A percentile compares a stretch with the other conserved stretches of the same genome.
phyloP scores from a whole-genome alignment of 192 early-diverging fungal species.

The Linnemannia hyalina region DNA sequence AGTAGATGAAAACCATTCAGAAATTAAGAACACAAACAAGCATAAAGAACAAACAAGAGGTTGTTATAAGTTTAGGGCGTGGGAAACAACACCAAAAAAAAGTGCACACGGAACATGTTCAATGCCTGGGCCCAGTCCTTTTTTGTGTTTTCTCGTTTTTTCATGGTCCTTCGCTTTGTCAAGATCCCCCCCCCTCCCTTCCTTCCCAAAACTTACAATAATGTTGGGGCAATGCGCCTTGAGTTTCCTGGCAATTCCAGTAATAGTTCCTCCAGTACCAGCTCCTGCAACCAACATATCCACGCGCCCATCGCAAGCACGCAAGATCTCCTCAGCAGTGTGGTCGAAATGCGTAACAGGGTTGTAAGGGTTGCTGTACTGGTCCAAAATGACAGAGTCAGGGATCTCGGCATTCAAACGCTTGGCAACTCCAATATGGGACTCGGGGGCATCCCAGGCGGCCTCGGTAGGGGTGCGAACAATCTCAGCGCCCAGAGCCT shows the following conservation, averaged over 20 bases:
- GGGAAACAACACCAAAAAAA: not conserved
- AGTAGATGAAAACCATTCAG: not conserved
- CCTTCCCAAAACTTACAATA: conserved; percentile 39
- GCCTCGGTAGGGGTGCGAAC: conserved; percentile 99
- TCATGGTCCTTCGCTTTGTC: not conserved
- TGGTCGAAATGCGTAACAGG: conserved; percentile 97
- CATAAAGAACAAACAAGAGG: not conserved
- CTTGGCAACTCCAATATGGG: conserved; percentile 97
- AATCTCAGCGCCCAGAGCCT: conserved; percentile 98
- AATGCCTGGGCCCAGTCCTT: not conserved
- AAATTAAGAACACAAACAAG: not conserved
- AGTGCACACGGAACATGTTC: too few relatives aligned
- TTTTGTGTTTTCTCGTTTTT: not conserved
- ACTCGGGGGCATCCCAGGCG: conserved; percentile 98
- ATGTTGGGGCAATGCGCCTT: conserved; percentile 93
- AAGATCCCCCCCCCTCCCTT: not conserved
- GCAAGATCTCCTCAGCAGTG: conserved; percentile 87
- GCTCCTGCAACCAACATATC: conserved; percentile 97
- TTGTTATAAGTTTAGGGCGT: not conserved
- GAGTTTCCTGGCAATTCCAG: conserved; percentile 92
- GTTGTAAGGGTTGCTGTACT: conserved; percentile 98
- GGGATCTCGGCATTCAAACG: conserved; percentile 95
- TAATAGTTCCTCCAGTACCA: conserved; percentile 98
- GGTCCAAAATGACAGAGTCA: conserved; percentile 96
- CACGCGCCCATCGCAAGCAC: conserved; percentile 85